Base-by-base conservation (phyloP, 495 filamentous ascomycete species). In the Staphylotrichum longicolle region DNA sequence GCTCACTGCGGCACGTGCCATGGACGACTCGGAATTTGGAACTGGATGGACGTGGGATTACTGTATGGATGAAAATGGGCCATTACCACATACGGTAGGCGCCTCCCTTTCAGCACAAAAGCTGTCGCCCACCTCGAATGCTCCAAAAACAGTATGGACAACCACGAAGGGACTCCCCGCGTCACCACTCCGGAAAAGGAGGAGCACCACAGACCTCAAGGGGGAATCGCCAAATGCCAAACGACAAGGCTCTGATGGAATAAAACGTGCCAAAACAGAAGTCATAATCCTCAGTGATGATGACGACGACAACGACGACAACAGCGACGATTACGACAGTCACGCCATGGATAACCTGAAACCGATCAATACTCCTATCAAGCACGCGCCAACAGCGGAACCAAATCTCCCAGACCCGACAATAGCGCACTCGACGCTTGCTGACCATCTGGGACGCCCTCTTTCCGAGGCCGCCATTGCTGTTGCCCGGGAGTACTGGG, bases 261-360 rank as follows among this genome's bases (percentile, higher is more conserved):
- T 8, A 9, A 55, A 55, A 10, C 37, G 39, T 10, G 27, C 53
- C 11, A 7, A 42, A 44, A 8, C 45, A 30, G n/a, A 48, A 10
- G 12, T 47, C 30, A 57, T 57, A 27, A 12, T 55, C 5, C 44
- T 55, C 53, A 55, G 53, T 11, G 53, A 46, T 42, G 42, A 46
- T 30, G 54, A 57, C 3, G 54, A 46, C 27, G 55, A 39, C 58
- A n/a, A 63, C 72, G 14, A 46, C 9, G 1, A 20, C 14, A 39
- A 9, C 9, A 9, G 9, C 37, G 37, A 39, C 12, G 12, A 46
- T 20, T 2, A 46, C 44, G 44, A 46, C 44, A 39, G 1, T 7
- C 2, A 39, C 37, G 37, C 1, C 2, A 7, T 6, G 37, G 37
- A 39, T 2, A 39, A 7, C 6, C 37, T 1, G 10, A 39, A 10